Evolutionary conservation across 371 early-diverging fungal genomes (phyloP).

Genomic region (Mortierella sp.): DNA sequence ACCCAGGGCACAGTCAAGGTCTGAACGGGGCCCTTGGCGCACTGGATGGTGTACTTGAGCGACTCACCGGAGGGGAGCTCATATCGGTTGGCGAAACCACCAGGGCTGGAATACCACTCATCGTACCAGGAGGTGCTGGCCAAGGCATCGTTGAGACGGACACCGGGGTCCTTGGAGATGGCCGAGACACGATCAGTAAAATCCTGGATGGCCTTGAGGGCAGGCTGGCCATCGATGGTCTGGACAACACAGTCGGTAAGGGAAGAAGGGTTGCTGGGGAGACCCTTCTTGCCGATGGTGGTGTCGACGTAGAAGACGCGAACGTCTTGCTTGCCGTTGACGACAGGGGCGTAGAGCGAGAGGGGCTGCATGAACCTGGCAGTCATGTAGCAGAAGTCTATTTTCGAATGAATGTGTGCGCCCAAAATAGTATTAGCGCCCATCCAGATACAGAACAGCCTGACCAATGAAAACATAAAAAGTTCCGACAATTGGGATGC

Average conservation of each 20-base stretch:
- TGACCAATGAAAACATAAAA: neutral
- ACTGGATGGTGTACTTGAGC: conserved; percentile 53
- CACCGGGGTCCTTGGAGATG: conserved; percentile 58
- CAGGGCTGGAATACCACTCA: conserved; percentile 48
- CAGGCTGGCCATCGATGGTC: conserved; percentile 56
- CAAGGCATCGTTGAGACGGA: conserved; percentile 57
- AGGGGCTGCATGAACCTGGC: conserved; percentile 49
- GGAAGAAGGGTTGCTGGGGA: conserved; percentile 35
- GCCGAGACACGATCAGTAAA: conserved; percentile 51
- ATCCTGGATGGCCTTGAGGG: conserved; percentile 53
- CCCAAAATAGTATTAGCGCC: neutral
- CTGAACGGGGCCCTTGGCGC: conserved; percentile 22
- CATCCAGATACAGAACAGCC: too few relatives aligned
- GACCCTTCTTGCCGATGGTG: conserved; percentile 27
- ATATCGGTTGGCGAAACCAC: conserved; percentile 50
- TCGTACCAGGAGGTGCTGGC: conserved; percentile 57
- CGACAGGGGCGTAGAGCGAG: conserved; percentile 55
- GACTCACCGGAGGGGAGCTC: conserved; percentile 40
- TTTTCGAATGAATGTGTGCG: neutral
- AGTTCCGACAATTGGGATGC: neutral
- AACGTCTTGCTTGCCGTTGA: conserved; percentile 37
- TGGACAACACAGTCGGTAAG: conserved; percentile 44
- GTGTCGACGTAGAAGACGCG: conserved; percentile 54
- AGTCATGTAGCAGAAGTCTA: conserved; percentile 46
- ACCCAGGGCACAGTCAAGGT: conserved; percentile 52